Percentiles rank a stretch among this genome's conserved stretches.
Conservation (phyloP, 495 filamentous ascomycete species). For the Hypoxylon perforatum region DNA sequence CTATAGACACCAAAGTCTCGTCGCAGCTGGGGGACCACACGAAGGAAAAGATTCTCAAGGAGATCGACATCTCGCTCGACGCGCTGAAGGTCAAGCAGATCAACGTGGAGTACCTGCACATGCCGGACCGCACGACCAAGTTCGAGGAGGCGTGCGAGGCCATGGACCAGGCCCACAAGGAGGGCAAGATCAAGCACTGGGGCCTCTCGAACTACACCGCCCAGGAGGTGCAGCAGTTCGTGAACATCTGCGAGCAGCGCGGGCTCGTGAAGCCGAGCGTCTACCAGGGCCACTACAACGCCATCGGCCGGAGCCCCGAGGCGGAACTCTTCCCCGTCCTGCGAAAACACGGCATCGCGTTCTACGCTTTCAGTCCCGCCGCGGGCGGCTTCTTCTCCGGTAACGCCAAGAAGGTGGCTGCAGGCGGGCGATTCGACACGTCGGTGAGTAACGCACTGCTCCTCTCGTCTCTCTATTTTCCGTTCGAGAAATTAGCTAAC, state of each 20-base stretch:
- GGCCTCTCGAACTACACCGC: constrained; percentile 61
- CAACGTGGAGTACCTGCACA: constrained; percentile 55
- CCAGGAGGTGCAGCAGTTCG: constrained; percentile 56
- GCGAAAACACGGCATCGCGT: constrained; percentile 56
- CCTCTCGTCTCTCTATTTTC: too few relatives aligned
- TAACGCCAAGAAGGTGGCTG: constrained; percentile 10
- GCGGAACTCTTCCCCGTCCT: constrained; percentile 57
- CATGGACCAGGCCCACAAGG: constrained; percentile 51
- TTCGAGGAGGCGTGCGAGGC: constrained; percentile 56
- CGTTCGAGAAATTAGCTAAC: too few relatives aligned
- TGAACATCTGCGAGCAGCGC: constrained; percentile 54
- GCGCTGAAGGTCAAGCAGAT: constrained; percentile 18
- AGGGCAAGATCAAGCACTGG: constrained; percentile 55
- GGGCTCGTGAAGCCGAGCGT: constrained; percentile 57
- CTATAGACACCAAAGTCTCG: not conserved
- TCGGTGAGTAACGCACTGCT: too few relatives aligned
- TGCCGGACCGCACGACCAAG: constrained; percentile 54
- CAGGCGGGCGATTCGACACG: too few relatives aligned
- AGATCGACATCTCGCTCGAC: not conserved
- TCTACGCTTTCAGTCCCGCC: constrained; percentile 54
- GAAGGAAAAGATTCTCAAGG: not conserved
- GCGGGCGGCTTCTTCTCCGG: constrained; percentile 48
- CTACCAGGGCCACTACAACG: constrained; percentile 64
- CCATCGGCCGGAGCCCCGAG: constrained; percentile 54
- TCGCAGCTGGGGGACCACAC: not conserved